These are phyloP conservation scores for Clavispora vitiphila DNA, from an alignment of 805 yeast species.

Conservation along the genomic window DNA sequence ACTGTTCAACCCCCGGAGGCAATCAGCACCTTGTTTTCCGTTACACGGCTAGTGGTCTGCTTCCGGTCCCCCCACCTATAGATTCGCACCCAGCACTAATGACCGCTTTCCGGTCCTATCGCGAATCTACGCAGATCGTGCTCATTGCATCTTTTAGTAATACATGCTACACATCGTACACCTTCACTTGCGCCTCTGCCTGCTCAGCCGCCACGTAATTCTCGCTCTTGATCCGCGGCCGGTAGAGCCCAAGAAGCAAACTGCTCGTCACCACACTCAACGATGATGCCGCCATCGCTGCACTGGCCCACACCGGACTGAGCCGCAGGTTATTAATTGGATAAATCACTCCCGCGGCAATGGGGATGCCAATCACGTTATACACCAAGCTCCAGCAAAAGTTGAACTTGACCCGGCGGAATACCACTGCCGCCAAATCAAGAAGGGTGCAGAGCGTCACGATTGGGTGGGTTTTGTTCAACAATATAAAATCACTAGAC, in stretches of 20 bases:
- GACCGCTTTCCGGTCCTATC: neutral
- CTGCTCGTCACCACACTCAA: conserved; percentile 56
- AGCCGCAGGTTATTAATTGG: conserved; percentile 50
- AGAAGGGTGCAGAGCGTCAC: conserved; percentile 51
- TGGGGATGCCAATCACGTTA: conserved; percentile 54
- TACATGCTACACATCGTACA: neutral
- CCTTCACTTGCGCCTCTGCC: neutral
- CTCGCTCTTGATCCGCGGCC: conserved; percentile 27
- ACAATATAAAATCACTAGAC: conserved; percentile 67
- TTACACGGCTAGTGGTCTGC: no score
- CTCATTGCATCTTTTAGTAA: neutral
- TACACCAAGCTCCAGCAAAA: conserved; percentile 58
- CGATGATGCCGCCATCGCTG: conserved; percentile 60
- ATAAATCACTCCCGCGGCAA: conserved; percentile 64
- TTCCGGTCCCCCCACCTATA: no score
- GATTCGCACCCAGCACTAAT: no score
- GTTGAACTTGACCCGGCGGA: conserved; percentile 50
- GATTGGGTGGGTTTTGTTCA: conserved; percentile 49
- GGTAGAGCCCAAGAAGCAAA: conserved; percentile 45
- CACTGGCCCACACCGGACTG: conserved; percentile 63
- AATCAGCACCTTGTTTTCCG: no score
- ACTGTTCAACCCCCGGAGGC: no score
- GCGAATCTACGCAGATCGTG: neutral
- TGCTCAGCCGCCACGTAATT: conserved; percentile 1
- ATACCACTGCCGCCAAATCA: conserved; percentile 45